A percentile compares a stretch with the other conserved stretches of the same genome.
Evolutionary conservation across 73 alveolate species (phyloP).

Genomic region (Paramecium primaurelia): DNA sequence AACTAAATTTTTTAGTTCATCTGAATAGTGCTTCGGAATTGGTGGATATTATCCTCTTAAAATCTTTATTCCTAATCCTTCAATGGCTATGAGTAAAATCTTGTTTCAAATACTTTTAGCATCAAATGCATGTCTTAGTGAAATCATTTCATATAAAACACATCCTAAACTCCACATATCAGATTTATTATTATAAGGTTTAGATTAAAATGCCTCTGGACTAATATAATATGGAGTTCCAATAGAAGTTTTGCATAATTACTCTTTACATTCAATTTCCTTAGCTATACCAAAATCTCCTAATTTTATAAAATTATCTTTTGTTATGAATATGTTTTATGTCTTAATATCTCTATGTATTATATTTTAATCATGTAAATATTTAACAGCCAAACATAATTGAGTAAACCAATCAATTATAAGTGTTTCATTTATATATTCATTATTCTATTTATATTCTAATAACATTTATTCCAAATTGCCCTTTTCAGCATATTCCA

Average conservation of each 20-base stretch:
- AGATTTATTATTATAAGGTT: slow-evolving; percentile 80
- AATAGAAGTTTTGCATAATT: slow-evolving; percentile 69
- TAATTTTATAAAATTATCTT: slow-evolving; percentile 73
- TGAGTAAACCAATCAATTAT: slow-evolving; percentile 72
- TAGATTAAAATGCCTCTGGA: slow-evolving; percentile 80
- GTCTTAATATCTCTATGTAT: slow-evolving; percentile 85
- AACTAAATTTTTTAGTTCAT: not conserved
- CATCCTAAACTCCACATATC: slow-evolving; percentile 84
- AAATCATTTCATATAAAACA: slow-evolving; percentile 54
- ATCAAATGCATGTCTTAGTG: slow-evolving; percentile 18
- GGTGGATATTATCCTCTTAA: slow-evolving; percentile 33
- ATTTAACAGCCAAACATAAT: slow-evolving; percentile 75
- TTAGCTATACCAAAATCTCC: slow-evolving; percentile 96
- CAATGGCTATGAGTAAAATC: not conserved
- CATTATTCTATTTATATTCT: slow-evolving; percentile 61
- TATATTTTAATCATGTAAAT: slow-evolving; percentile 77
- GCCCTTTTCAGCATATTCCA: slow-evolving; percentile 91
- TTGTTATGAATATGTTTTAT: slow-evolving; percentile 74
- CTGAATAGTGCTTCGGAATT: not conserved
- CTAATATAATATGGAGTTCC: slow-evolving; percentile 84
- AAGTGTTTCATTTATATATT: slow-evolving; percentile 64
- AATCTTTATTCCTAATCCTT: slow-evolving; percentile 10
- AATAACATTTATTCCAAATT: slow-evolving; percentile 72
- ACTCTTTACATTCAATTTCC: slow-evolving; percentile 64
- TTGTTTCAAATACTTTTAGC: not conserved